Evolutionary conservation across 345 rosid genomes (phyloP).

Genomic region (Turritis glabra): DNA sequence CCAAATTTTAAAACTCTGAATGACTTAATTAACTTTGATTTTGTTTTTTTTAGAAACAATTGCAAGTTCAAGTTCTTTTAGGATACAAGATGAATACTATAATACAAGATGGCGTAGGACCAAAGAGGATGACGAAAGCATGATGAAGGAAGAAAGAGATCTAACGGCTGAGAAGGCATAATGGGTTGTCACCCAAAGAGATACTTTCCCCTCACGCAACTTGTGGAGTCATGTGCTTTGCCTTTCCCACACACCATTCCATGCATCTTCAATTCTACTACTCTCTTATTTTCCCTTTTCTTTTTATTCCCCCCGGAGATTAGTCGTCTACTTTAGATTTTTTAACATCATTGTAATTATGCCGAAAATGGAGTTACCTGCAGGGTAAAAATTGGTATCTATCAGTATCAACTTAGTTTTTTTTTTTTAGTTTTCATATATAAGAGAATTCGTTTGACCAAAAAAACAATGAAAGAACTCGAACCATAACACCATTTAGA

Average conservation of each 20-base stretch:
- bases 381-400: neutral
- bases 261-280: constrained; percentile 26
- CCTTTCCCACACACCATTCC: constrained; percentile 39
- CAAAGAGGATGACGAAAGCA: constrained; percentile 28
- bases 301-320: neutral
- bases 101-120: constrained; percentile 23
- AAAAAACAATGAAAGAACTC: neutral
- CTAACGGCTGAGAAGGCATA: constrained; percentile 26
- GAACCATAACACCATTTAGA: neutral
- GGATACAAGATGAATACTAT: neutral
- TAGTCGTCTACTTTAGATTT: no score
- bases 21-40: no score
- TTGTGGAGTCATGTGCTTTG: constrained; percentile 36
- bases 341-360: neutral
- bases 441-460: neutral
- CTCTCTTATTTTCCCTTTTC: neutral
- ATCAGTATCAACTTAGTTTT: neutral
- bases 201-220: constrained; percentile 38
- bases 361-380: neutral
- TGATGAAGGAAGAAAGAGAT: constrained; percentile 29
- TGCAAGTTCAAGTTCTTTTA: neutral
- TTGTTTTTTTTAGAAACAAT: neutral
- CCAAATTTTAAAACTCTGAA: neutral
- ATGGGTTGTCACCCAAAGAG: constrained; percentile 5
- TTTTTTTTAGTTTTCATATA: neutral